A percentile compares a stretch with the other conserved stretches of the same genome.
phyloP scores from a whole-genome alignment of 441 rosid genomes.

The Gossypium schwendimanii region DNA sequence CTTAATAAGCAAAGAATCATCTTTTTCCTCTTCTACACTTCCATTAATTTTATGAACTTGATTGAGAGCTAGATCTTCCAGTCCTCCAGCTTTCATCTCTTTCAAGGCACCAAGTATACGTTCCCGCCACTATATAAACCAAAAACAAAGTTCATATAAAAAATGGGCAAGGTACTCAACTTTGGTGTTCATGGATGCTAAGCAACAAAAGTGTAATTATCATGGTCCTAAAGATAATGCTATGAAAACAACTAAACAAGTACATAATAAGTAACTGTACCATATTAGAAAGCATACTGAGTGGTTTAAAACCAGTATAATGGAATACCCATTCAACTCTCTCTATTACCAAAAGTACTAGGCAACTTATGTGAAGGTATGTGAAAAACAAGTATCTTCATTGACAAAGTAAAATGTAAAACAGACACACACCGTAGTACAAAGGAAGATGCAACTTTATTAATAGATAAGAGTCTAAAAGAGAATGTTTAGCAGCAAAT shows the following conservation, averaged over 20 bases:
- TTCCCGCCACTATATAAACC: slow-evolving; percentile 79
- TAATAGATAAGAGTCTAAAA: slow-evolving; percentile 1
- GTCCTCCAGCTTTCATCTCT: slow-evolving; percentile 62
- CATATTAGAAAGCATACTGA: not conserved
- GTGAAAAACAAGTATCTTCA: not conserved
- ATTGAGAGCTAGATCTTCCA: slow-evolving; percentile 39
- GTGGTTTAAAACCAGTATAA: not conserved
- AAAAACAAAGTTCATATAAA: slow-evolving; percentile 10
- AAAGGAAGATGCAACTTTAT: not conserved
- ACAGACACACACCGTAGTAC: not conserved
- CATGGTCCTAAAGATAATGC: not conserved
- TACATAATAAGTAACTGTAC: not conserved
- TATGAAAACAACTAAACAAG: not conserved
- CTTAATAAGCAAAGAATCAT: slow-evolving; percentile 38
- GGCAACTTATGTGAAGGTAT: not conserved
- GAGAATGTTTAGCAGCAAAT: slow-evolving; percentile 10
- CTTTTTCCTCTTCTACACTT: slow-evolving; percentile 40
- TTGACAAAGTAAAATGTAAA: not conserved
- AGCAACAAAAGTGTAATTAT: not conserved
- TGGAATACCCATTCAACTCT: not conserved
- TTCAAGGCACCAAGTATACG: slow-evolving; percentile 69
- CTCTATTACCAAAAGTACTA: not conserved
- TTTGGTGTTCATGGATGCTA: not conserved
- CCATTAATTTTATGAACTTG: slow-evolving; percentile 47
- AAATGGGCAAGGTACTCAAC: not conserved